Evolutionary conservation across 208 protist genomes (phyloP).

Genomic region (Trypanosomatidae sp.): DNA sequence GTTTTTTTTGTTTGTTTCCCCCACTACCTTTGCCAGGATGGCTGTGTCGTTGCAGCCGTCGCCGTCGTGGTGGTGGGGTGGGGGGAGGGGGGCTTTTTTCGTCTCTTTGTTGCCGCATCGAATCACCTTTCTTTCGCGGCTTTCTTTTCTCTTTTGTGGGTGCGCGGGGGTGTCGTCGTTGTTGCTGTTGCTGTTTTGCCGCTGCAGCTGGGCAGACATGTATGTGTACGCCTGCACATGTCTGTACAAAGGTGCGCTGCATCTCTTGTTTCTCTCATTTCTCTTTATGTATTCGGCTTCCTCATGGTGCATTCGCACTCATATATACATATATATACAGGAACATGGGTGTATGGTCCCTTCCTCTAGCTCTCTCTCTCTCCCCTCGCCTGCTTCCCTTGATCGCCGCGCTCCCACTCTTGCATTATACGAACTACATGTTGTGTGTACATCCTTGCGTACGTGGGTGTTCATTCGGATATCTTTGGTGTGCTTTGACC

Average conservation of each 20-base stretch:
- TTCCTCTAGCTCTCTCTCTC: background rate
- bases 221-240: background rate
- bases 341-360: slow-evolving; percentile 7
- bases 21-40: background rate
- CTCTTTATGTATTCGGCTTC: slow-evolving; percentile 1
- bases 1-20: slow-evolving; percentile 1
- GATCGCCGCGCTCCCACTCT: slow-evolving; percentile 1
- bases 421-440: background rate
- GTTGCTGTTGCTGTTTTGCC: background rate
- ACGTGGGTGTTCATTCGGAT: background rate
- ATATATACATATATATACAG: background rate
- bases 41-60: background rate
- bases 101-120: background rate
- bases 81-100: background rate
- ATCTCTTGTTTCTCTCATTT: background rate
- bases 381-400: background rate
- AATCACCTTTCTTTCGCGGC: background rate
- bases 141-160: background rate
- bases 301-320: background rate
- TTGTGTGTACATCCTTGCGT: background rate
- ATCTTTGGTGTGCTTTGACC: background rate
- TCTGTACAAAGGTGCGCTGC: background rate
- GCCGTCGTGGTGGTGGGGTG: background rate
- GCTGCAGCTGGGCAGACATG: background rate
- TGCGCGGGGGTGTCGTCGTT: background rate